phyloP scores from a whole-genome alignment of 768 basidiomycete genomes.

The Mycena metata region DNA sequence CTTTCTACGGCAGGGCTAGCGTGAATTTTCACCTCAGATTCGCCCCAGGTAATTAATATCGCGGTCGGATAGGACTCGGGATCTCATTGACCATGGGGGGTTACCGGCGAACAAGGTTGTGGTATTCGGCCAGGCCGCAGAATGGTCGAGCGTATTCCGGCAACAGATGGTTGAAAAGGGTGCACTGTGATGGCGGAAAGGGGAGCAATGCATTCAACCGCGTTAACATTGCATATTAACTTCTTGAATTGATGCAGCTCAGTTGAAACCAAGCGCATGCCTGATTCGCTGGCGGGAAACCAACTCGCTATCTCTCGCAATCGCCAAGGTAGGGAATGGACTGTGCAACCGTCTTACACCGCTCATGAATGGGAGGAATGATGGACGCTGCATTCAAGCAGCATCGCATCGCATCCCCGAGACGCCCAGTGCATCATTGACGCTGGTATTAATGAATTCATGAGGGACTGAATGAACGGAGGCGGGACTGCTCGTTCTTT shows the following conservation, averaged over 20 bases:
- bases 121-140: neutral
- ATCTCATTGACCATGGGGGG: constrained; percentile 1
- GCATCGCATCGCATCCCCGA: neutral
- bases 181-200: constrained; percentile 2
- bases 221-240: neutral
- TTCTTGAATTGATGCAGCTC: constrained; percentile 6
- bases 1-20: constrained; percentile 15
- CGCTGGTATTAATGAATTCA: neutral
- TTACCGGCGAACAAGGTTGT: constrained; percentile 8
- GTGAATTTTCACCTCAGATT: constrained; percentile 2
- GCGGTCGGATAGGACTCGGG: neutral
- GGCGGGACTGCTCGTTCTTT: neutral
- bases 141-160: neutral
- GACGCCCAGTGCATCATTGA: neutral
- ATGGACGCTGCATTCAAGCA: too few species aligned
- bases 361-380: neutral
- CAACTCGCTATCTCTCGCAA: neutral
- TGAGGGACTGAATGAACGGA: constrained; percentile 1
- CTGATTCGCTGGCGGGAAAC: neutral
- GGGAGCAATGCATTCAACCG: constrained; percentile 7
- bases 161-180: neutral
- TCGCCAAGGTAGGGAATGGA: neutral
- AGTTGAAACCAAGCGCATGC: neutral
- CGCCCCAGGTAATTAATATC: neutral
- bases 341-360: neutral